Evolutionary conservation across 1,284 basidiomycete genomes (phyloP).

Genomic region (Cryptococcus sp.): DNA sequence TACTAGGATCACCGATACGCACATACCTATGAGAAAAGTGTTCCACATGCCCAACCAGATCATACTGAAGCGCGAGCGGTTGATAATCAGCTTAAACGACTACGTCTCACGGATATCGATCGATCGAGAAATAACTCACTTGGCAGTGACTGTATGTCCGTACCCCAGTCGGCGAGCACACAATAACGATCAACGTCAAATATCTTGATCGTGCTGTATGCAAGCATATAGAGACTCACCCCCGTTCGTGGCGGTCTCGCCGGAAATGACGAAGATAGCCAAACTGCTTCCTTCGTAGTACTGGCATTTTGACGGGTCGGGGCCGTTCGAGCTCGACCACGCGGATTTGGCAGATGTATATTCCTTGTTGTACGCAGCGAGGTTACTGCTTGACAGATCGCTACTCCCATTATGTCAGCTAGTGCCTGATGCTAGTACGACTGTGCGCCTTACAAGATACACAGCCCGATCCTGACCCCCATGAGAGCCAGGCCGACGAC

Average conservation of each 20-base stretch:
- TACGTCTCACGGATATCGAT: no score
- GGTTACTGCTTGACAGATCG: slow-evolving; percentile 8
- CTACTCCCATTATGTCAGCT: slow-evolving; percentile 2
- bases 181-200: background rate
- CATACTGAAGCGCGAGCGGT: slow-evolving; percentile 15
- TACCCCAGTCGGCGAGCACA: no score
- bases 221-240: slow-evolving; percentile 12
- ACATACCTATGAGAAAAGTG: slow-evolving; percentile 30
- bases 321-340: slow-evolving; percentile 26
- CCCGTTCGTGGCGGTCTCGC: slow-evolving; percentile 7
- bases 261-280: slow-evolving; percentile 21
- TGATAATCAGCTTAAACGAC: no score
- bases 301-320: slow-evolving; percentile 21
- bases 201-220: no score
- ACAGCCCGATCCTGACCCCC: slow-evolving; percentile 21
- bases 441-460: slow-evolving; percentile 22
- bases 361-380: slow-evolving; percentile 18
- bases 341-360: slow-evolving; percentile 14
- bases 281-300: slow-evolving; percentile 30
- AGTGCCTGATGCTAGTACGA: background rate
- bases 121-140: slow-evolving; percentile 2
- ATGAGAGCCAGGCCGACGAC: slow-evolving; percentile 15
- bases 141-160: slow-evolving; percentile 1
- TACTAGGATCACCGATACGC: slow-evolving; percentile 30
- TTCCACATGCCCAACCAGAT: slow-evolving; percentile 32